Evolutionary conservation across 2,329 filamentous ascomycete species (phyloP).

Genomic region (Claviceps maximensis): DNA sequence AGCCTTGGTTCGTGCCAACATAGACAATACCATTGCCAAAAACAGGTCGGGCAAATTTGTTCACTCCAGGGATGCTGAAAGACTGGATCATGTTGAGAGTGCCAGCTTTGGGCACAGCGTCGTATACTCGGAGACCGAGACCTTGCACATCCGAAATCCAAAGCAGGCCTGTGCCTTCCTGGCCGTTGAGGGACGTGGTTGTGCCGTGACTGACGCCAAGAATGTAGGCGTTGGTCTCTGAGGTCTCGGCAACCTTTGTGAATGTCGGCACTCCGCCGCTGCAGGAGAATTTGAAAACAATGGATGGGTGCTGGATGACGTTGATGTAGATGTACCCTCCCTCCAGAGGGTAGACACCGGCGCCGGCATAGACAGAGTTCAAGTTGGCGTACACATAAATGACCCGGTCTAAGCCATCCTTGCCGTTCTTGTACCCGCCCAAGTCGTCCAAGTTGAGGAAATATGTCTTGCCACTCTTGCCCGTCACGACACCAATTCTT

Average conservation of each 20-base stretch:
- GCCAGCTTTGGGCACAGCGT: constrained; percentile 35
- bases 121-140: constrained; percentile 36
- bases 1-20: constrained; percentile 36
- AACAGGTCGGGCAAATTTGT: constrained; percentile 44
- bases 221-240: constrained; percentile 35
- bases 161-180: constrained; percentile 40
- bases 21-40: constrained; percentile 45
- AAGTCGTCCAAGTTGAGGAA: constrained; percentile 28
- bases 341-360: constrained; percentile 34
- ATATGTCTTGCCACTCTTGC: constrained; percentile 37
- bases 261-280: constrained; percentile 37
- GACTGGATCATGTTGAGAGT: constrained; percentile 33
- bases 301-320: constrained; percentile 38
- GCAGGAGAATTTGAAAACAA: constrained; percentile 46
- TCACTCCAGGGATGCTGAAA: constrained; percentile 37
- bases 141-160: constrained; percentile 45
- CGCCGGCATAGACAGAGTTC: constrained; percentile 33
- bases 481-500: constrained; percentile 36
- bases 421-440: constrained; percentile 26
- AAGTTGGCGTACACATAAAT: constrained; percentile 30
- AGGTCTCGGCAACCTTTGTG: constrained; percentile 36
- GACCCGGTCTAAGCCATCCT: constrained; percentile 25
- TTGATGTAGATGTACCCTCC: constrained; percentile 37
- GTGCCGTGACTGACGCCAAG: constrained; percentile 45
- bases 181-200: constrained; percentile 38